phyloP scores from a whole-genome alignment of 345 rosid genomes.

The Populus davidiana region DNA sequence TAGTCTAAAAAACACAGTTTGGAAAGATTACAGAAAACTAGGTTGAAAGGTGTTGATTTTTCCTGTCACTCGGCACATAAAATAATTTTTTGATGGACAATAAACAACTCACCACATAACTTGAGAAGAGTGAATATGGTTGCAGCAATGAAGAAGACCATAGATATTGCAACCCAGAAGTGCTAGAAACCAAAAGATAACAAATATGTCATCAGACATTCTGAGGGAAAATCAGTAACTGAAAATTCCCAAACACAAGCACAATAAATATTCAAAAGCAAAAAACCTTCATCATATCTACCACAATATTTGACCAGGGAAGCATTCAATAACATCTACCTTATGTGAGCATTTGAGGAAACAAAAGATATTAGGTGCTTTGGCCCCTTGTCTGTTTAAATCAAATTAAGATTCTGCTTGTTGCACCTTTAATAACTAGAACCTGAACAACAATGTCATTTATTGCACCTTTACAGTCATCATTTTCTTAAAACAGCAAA shows the following conservation, averaged over 20 bases:
- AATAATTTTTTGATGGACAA: neutral
- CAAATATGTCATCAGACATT: constrained; percentile 24
- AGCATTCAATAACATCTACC: neutral
- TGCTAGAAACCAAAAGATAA: constrained; percentile 53
- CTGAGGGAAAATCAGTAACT: neutral
- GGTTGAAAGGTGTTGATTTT: neutral
- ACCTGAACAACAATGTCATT: neutral
- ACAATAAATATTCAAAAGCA: neutral
- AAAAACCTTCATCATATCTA: neutral
- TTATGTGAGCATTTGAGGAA: neutral
- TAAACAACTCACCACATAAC: constrained; percentile 62
- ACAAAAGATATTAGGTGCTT: neutral
- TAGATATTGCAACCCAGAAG: constrained; percentile 89
- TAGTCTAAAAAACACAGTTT: too few relatives aligned
- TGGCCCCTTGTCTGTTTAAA: neutral
- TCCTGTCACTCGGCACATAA: neutral
- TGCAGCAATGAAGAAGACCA: constrained; percentile 90
- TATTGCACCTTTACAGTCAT: neutral
- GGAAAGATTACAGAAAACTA: neutral
- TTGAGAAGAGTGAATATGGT: constrained; percentile 83
- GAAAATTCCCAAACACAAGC: neutral
- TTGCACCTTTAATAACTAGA: neutral
- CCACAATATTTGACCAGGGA: neutral
- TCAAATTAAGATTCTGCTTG: neutral
- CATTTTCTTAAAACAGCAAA: neutral